Base-by-base conservation (phyloP, 768 basidiomycete genomes). In the Amanita thiersii region DNA sequence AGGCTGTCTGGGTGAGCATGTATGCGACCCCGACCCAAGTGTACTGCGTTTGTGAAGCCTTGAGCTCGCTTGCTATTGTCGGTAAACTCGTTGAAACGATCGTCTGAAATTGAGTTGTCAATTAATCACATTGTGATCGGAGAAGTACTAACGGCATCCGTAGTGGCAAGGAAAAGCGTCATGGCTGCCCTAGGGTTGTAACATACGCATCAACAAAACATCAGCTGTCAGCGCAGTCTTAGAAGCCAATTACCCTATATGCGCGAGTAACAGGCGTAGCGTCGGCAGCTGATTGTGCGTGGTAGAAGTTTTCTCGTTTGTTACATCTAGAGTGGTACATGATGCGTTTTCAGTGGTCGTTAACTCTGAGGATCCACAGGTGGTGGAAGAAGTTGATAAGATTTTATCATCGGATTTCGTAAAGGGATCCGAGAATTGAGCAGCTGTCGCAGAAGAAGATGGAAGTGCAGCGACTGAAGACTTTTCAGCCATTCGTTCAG, bases 21-120 rank as follows among this genome's bases (percentile, higher is more conserved):
- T 91, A 91, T 11, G 84, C 72, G 23, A 87, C 81, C 12, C 79
- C 83, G 37, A 91, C 83, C 88, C 88, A 91, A 17, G 81, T 85
- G 54, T 89, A 91, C 53, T 88, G 77, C 39, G 64, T 72, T 43
- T 78, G 72, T 23, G 81, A 74, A 12, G 84, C 86, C 20, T 65
- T 48, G 23, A 91, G 69, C 30, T 86, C 73, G 45, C 71, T 75
- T 11, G 79, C 68, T 47, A 91, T 90, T 14, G 86, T 88, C 11
- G 88, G 89, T 41, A 91, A 60, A 53, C 77, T 78, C 12, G 88
- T 91, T 25, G 88, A 90, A 24, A 91, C 83, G 48, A 90, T 82
- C 8, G 70, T 72, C 73, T 76, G 44, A 6, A 40, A 29, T 18
- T 39, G 28, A 23, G 20, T 17, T 9, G 24, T 38, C 18, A 46